Base-by-base conservation (phyloP, 768 basidiomycete genomes). In the Tulasnella sp. region DNA sequence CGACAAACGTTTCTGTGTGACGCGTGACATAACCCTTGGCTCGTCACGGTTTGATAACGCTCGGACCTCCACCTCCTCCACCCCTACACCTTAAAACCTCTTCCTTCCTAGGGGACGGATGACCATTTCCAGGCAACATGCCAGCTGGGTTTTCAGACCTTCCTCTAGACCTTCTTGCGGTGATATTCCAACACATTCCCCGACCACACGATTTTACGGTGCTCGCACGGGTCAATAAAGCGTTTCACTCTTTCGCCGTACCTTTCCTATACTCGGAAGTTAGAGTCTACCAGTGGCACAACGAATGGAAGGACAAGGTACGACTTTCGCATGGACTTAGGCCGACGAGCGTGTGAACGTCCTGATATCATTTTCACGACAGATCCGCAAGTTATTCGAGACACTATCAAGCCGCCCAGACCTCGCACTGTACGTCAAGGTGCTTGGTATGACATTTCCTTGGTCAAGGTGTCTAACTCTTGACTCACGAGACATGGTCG, bases 211-310 rank as follows among this genome's bases (percentile, higher is more conserved):
- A 92, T 83, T 84, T 93, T 34, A 87, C 87, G 8, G 78, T 82
- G 0, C 82, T 87, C 8, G 92, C 90, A 82, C 88, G 91, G 7
- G 92, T 94, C 31, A 91, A 88, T 84, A 88, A 86, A 73, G 78
- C 85, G 0, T 93, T 94, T 82, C 85, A 89, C 80, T 68, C 80
- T 1, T 91, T 90, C 81, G 88, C 90, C 0, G 84, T 86, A 2
- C 86, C 88, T 14, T 80, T 84, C 39, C 86, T 95, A 34, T 95
- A 95, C 82, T 85, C 88, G 36, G 86, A 87, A 18, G 87, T 91
- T 24, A 88, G 86, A 68, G 90, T 94, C 71, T 91, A 90, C 84
- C 88, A 92, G 21, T 94, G 93, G 93, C 89, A 93, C 78, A 91
- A 86, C 81, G 88, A 91, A 42, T 88, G 87, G 19, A 94, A 92